Base-by-base conservation (phyloP, 1,284 basidiomycete species). In the Coniophora puteana region DNA sequence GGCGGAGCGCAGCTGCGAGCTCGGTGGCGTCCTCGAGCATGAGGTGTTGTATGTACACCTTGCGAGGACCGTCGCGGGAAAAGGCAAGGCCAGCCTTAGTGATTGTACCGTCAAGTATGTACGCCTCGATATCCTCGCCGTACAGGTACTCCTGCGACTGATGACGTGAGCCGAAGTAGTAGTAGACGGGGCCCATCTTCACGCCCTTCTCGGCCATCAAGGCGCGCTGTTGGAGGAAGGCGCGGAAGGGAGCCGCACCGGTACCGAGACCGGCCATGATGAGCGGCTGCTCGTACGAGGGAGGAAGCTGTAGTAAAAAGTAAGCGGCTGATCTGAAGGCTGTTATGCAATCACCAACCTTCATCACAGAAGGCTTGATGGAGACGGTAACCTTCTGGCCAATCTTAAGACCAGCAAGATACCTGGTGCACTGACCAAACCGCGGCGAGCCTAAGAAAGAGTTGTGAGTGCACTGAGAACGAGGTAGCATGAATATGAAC, bases 261-360 rank as follows among this genome's bases (percentile, higher is more conserved):
- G 96, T 99, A 43, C 95, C 96, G 31, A 99, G 83, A 58, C 95
- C 95, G 36, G 95, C 93, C 90, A 99, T 94, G 68, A 99, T 96
- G 66, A 99, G 78, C 35, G 95, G 95, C 63, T 96, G 93, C 45
- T 73, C 76, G 59, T 84, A 74, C 59, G 83, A 74, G 4, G 88
- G 86, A 43, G 96, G 95, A 8, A 96, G 74, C 88, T 88, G 47
- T 31, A 45, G 25, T 21, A n/a, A 21, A 16, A 32, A 47, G 43
- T 18, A 38, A 17, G 11, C 16, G 20, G 26, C 22, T 29, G 18
- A 30, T 1, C 5, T 1, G 12, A 6, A 21, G 12, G 34, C 13
- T 23, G 22, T 8, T 28, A 34, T 38, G 46, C 20, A 6, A 26
- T n/a, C 29, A 58, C 68, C 20, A 41, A 92, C 89, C 79, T 97